Base-by-base conservation (phyloP, 2,329 filamentous ascomycete species). In the Hypocreales sp. region DNA sequence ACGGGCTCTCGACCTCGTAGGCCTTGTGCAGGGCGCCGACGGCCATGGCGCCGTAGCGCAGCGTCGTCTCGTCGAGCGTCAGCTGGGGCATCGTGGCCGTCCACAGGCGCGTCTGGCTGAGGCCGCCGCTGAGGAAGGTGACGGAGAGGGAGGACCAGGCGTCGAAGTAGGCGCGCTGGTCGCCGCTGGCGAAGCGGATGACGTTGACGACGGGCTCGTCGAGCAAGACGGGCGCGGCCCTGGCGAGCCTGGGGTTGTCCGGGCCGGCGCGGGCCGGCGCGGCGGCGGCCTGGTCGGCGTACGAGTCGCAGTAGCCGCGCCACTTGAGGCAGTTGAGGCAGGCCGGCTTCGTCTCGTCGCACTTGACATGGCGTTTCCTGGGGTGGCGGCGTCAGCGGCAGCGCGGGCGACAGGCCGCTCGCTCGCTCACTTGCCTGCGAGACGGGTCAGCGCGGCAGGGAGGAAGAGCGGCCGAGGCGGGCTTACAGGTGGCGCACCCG, bases 351-450 rank as follows among this genome's bases (percentile, higher is more conserved):
- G 51, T 50, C 36, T 58, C 54, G 26, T 58, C 54, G 30, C 54
- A 58, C 37, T 58, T 58, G 20, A 58, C 48, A 34, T 57, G 54
- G 13, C 54, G 53, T 28, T 54, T 55, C 28, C 51, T 55, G 25
- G 23, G 11, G 18, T 13, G 5, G 10, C 15, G 6, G 15, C 10
- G 20, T 15, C 23, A 5, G 5, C 15, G n/a, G 17, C 17, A 26
- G n/a, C n/a, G n/a, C n/a, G n/a, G n/a, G n/a, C n/a, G n/a, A n/a
- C n/a, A n/a, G n/a, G n/a, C n/a, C n/a, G n/a, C n/a, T n/a, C n/a
- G n/a, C n/a, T n/a, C n/a, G 44, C 45, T 46, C 33, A 51, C 47
- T 51, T 51, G 47, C 47, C 47, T 51, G 20, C 2, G 8, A 24
- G 13, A 17, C 18, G 10, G 10, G 29, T 24, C 31, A 37, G 25